Evolutionary conservation across 345 rosid genomes (phyloP).

Genomic region (Lumnitzera littorea): DNA sequence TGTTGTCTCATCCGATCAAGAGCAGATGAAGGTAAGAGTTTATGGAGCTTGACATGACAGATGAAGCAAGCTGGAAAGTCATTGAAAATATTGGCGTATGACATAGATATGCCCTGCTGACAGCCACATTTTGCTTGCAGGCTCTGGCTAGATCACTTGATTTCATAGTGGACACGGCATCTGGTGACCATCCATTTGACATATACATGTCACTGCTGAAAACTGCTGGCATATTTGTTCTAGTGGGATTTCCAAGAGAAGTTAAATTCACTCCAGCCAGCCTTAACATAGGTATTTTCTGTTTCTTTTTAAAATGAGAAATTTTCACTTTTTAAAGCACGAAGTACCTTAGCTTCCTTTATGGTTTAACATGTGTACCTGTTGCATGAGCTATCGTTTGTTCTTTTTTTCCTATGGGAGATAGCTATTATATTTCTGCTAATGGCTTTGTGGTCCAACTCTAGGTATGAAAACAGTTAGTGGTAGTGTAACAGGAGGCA

Average conservation of each 20-base stretch:
- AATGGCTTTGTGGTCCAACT: conserved; percentile 3
- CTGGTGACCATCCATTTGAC: conserved; percentile 81
- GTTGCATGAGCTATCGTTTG: no score
- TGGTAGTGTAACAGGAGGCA: conserved; percentile 70
- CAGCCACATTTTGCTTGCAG: conserved; percentile 17
- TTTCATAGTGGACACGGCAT: conserved; percentile 72
- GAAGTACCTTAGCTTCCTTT: neutral
- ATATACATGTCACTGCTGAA: conserved; percentile 66
- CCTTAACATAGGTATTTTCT: conserved; percentile 36
- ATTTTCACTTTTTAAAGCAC: neutral
- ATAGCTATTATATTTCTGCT: neutral
- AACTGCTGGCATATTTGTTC: conserved; percentile 48
- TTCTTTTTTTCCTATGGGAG: no score
- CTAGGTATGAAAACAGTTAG: conserved; percentile 58
- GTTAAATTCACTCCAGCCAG: conserved; percentile 70
- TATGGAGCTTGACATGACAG: neutral
- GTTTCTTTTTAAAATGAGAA: neutral
- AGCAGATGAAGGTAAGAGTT: conserved; percentile 63
- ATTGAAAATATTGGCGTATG: neutral
- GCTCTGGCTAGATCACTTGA: conserved; percentile 54
- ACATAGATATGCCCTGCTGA: neutral
- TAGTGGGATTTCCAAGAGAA: conserved; percentile 75
- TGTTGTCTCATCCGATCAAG: conserved; percentile 60
- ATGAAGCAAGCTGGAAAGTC: no score
- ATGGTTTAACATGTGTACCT: neutral